Evolutionary conservation across 2,329 filamentous ascomycete genomes (phyloP).

Genomic region (Fusarium clavum): DNA sequence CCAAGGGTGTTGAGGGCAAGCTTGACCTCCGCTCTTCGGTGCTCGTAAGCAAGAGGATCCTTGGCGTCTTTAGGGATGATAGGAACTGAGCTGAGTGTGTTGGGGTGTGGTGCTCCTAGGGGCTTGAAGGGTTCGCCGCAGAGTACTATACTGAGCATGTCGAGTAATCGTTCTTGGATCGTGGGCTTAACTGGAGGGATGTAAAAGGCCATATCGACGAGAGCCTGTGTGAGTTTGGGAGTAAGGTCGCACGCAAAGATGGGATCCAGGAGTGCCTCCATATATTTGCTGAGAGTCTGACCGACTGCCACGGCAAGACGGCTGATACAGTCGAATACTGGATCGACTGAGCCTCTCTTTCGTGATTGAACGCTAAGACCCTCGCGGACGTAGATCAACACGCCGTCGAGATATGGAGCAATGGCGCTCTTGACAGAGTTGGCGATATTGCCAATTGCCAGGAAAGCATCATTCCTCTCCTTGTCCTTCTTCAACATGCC

Average conservation of each 20-base stretch:
- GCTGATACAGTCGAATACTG: constrained; percentile 97
- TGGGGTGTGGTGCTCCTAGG: constrained; percentile 86
- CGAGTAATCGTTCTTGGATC: constrained; percentile 92
- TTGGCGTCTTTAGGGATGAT: constrained; percentile 89
- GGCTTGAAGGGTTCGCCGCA: constrained; percentile 93
- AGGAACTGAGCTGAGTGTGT: constrained; percentile 82
- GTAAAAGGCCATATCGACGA: constrained; percentile 99
- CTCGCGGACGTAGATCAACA: constrained; percentile 92
- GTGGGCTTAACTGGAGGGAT: constrained; percentile 93
- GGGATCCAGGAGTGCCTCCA: constrained; percentile 93
- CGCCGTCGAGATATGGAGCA: constrained; percentile 92
- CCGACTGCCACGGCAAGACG: constrained; percentile 95
- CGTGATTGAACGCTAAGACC: constrained; percentile 84
- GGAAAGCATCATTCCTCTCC: constrained; percentile 92
- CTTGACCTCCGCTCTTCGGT: constrained; percentile 86
- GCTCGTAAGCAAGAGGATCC: constrained; percentile 83
- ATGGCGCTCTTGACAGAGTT: constrained; percentile 97
- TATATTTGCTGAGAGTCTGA: constrained; percentile 97
- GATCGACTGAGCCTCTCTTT: constrained; percentile 73
- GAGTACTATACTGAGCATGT: constrained; percentile 94
- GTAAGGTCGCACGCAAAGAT: constrained; percentile 98
- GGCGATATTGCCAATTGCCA: constrained; percentile 95
- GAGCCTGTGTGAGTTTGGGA: constrained; percentile 90
- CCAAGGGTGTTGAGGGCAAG: constrained; percentile 93
- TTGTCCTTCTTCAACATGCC: constrained; percentile 95